Evolutionary conservation across 352 stramenopile genomes (phyloP), one percentile per base, ranked within the genome.

Genomic region (Pythium dissimile): DNA sequence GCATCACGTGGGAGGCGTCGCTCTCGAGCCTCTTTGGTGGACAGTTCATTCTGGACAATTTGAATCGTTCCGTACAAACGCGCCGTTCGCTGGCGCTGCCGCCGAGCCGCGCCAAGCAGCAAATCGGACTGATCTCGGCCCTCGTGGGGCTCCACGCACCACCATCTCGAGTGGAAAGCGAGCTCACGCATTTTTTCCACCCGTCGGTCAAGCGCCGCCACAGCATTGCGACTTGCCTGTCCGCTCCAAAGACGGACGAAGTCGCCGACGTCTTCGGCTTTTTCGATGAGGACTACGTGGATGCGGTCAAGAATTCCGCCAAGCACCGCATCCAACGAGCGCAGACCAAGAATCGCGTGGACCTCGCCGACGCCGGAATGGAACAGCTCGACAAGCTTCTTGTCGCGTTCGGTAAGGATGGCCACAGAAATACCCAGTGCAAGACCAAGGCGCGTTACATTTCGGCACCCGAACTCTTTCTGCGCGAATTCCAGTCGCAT

Each of bases 401-500:
- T 11, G 65, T 77, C 37, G 76, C 84, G 16, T 73, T 88, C 13
- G 79, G 81, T 13, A 79, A 75, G 42, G 78, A 77, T 7, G 78
- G 80, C 21, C 80, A 89, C 65, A 80, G 71, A 26, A 91, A 89
- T 57, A 47, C 62, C 35, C 87, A 84, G 52, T 71, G 75, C 43
- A 85, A 87, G 48, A 89, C 70, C 34, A 74, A 84, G 55, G 77
- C 75, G 42, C 88, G 86, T 63, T 88, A 92, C 59, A 76, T 92
- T 8, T 74, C 81, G 13, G 81, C 79, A 0, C 81, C 78, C 16
- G 81, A 92, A 56, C 48, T 88, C 49, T 50, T 92, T 8, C 59
- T 92, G 58, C 80, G 69, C 13, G 81, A 89, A 61, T 88, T 92
- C 54, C 77, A 77, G 13, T 55, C 72, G 23, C 87, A 85, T 26